Evolutionary conservation across 2,329 filamentous ascomycete species (phyloP).

Genomic region (Chalara sp.): DNA sequence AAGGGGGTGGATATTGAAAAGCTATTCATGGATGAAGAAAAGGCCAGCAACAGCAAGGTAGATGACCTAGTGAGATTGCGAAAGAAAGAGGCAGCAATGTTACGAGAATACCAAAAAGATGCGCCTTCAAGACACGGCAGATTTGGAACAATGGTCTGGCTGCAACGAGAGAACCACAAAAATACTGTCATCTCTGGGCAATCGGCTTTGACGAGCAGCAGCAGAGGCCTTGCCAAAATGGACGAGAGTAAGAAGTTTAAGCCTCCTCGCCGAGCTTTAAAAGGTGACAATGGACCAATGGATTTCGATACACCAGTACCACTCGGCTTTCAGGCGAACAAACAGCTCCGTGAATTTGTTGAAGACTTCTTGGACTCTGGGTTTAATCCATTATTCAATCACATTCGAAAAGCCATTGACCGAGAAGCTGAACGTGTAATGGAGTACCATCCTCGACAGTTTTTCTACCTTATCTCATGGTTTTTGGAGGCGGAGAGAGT

Average conservation of each 20-base stretch:
- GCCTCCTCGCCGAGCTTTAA: conserved; percentile 60
- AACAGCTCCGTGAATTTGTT: conserved; percentile 73
- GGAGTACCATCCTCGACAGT: conserved; percentile 72
- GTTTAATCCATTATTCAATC: conserved; percentile 85
- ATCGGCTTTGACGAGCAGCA: conserved; percentile 67
- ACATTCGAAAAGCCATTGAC: conserved; percentile 83
- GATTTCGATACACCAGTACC: conserved; percentile 71
- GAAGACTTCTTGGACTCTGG: conserved; percentile 91
- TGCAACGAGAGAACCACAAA: conserved; percentile 79
- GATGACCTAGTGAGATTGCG: conserved; percentile 70
- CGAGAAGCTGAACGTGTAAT: conserved; percentile 78
- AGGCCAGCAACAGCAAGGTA: conserved; percentile 61
- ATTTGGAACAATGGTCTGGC: conserved; percentile 96
- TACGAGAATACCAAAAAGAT: conserved; percentile 67
- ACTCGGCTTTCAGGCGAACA: conserved; percentile 67
- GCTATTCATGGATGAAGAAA: conserved; percentile 75
- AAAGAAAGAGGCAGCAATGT: conserved; percentile 77
- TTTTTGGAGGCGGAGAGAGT: conserved; percentile 81
- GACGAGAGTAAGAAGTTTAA: conserved; percentile 87
- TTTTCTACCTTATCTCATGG: conserved; percentile 90
- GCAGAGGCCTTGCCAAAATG: conserved; percentile 76
- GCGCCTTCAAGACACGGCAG: conserved; percentile 84
- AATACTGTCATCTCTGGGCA: conserved; percentile 85
- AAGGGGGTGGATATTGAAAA: conserved; percentile 82
- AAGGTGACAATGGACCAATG: conserved; percentile 56